Evolutionary conservation across 495 filamentous ascomycete genomes (phyloP).

Genomic region (Neurospora sp.): DNA sequence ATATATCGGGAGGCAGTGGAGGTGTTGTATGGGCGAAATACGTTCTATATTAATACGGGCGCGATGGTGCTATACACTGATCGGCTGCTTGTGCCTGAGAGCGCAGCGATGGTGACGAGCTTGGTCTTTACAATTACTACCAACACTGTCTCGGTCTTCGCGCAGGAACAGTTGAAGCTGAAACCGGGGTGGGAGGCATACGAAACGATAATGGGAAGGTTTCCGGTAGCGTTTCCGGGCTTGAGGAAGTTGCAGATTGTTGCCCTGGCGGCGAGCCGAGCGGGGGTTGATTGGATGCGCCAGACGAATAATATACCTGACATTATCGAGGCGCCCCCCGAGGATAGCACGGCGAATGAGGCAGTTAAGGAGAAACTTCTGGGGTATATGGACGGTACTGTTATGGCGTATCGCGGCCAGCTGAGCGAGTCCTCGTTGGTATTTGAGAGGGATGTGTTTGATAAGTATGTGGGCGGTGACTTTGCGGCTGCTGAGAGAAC

Average conservation of each 20-base stretch:
- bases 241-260: slow-evolving; percentile 2
- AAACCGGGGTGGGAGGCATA: slow-evolving; percentile 5
- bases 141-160: slow-evolving; percentile 5
- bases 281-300: background rate
- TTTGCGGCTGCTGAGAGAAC: background rate
- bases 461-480: background rate
- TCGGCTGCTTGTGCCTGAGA: background rate
- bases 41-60: slow-evolving; percentile 9
- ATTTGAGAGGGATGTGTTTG: background rate
- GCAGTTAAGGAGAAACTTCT: background rate
- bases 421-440: background rate
- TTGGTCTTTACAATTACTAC: background rate
- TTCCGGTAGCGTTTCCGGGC: slow-evolving; percentile 6
- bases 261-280: background rate
- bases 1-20: slow-evolving; percentile 11
- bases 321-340: background rate
- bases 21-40: slow-evolving; percentile 14
- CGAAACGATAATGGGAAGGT: background rate
- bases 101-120: background rate
- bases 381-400: slow-evolving; percentile 1
- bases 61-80: slow-evolving; percentile 1
- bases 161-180: slow-evolving; percentile 5
- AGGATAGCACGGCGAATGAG: background rate
- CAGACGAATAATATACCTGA: background rate
- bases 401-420: background rate